Evolutionary conservation across 768 basidiomycete genomes (phyloP), one percentile per base, ranked within the genome.

Genomic region (Suillus clintonianus): DNA sequence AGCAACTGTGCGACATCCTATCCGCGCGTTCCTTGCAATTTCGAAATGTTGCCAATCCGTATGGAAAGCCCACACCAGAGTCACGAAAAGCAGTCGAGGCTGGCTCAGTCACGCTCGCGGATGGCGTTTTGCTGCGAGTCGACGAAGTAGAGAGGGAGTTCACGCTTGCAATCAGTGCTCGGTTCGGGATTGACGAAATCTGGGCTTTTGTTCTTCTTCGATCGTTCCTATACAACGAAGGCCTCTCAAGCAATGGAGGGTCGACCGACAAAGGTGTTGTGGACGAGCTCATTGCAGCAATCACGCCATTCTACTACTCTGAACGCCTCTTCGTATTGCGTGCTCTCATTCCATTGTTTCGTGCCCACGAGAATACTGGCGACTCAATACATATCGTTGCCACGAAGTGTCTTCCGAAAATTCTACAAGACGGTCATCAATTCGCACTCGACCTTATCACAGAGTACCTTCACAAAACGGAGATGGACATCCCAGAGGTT

Each of bases 221-320:
- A 14, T 89, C 91, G 0, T 95, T 91, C 70, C 78, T 92, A 10
- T 89, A 90, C 77, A 90, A 94, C 72, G 85, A 89, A 72, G 91
- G 90, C 5, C 79, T 91, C 9, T 87, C 88, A 11, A 72, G 84
- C 13, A 76, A 73, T 24, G 77, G 83, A 0, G 81, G 79, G 50
- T 74, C 81, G 41, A 79, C 86, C n/a, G 76, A 78, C 54, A 76
- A 76, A 69, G 74, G 67, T 27, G 57, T 77, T 5, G 65, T 82
- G 11, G 82, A 85, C 37, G 86, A 89, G 66, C 79, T 91, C 17
- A 74, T 93, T 34, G 85, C 87, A 61, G 85, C 86, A 32, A 87
- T 97, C 68, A 90, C 89, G 0, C 85, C 88, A 7, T 95, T 93
- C 83, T 92, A 92, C 75, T 86, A 87, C 66, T 87, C 89, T 5